Conservation (phyloP, 169 alveolate species). For the Prorocentrum cordatum region DNA sequence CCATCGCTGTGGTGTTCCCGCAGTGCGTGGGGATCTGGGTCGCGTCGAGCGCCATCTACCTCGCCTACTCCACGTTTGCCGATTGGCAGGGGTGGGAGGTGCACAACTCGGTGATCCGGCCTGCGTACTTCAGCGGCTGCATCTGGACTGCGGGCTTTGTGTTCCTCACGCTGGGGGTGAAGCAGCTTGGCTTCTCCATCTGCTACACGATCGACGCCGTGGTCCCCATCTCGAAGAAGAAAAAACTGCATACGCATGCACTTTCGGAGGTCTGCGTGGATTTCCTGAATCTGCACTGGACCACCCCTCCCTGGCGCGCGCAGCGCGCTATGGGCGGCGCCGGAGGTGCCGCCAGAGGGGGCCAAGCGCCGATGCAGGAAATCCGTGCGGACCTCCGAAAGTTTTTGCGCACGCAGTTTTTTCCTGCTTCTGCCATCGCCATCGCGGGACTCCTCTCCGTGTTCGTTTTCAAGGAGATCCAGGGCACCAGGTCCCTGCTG, state of each 20-base stretch:
- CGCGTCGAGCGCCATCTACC: constrained; percentile 37
- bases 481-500: too few relatives aligned
- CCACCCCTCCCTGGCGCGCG: too few relatives aligned
- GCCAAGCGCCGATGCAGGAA: too few relatives aligned
- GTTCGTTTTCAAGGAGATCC: not conserved
- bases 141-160: constrained; percentile 45
- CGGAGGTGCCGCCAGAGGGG: too few relatives aligned
- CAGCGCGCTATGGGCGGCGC: too few relatives aligned
- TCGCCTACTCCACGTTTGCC: constrained; percentile 11
- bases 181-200: constrained; percentile 45
- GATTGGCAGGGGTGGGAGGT: constrained; percentile 7
- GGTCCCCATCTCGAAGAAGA: too few relatives aligned
- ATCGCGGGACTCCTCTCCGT: constrained; percentile 29
- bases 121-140: constrained; percentile 51
- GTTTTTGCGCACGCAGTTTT: too few relatives aligned
- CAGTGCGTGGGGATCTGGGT: constrained; percentile 50
- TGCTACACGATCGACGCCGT: constrained; percentile 50
- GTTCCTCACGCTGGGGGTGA: constrained; percentile 22
- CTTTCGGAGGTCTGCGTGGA: too few relatives aligned
- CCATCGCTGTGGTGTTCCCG: constrained; percentile 43
- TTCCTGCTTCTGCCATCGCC: too few relatives aligned
- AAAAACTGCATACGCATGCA: too few relatives aligned
- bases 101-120: constrained; percentile 58
- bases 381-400: too few relatives aligned
- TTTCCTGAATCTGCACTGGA: too few relatives aligned